Conservation (phyloP, 176 grass and related monocot genomes). For the Oryza nivara region DNA sequence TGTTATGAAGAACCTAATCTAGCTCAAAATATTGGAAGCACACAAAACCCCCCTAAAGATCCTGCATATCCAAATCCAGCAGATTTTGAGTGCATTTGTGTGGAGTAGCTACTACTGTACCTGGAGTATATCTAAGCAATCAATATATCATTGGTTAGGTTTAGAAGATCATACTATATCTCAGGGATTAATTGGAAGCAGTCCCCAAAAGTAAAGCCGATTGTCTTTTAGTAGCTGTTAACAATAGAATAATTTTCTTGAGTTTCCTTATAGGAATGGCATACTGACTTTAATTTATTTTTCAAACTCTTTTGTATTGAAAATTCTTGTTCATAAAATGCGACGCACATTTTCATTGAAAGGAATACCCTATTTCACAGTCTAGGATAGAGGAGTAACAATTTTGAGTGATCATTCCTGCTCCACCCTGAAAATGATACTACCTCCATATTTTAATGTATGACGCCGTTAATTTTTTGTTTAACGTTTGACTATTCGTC, state of each 20-base stretch:
- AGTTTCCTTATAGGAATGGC: not conserved
- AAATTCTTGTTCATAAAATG: not conserved
- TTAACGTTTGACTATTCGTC: too few relatives aligned
- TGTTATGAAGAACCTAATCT: not conserved
- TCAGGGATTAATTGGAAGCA: not conserved
- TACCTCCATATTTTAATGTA: too few relatives aligned
- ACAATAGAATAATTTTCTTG: not conserved
- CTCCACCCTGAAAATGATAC: not conserved
- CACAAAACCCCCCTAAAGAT: not conserved
- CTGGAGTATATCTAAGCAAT: not conserved
- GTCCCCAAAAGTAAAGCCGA: not conserved
- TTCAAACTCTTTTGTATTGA: not conserved
- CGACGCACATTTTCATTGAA: not conserved
- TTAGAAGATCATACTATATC: not conserved
- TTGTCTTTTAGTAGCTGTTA: not conserved
- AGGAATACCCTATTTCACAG: not conserved
- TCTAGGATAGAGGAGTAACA: not conserved
- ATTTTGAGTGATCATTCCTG: not conserved
- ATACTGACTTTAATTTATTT: not conserved
- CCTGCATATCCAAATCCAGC: not conserved
- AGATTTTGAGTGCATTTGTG: not conserved
- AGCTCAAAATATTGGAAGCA: not conserved
- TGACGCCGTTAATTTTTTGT: too few relatives aligned
- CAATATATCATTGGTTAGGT: not conserved
- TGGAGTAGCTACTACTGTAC: not conserved